Conservation (phyloP, 306 rosid species). For the Sesbania bispinosa region DNA sequence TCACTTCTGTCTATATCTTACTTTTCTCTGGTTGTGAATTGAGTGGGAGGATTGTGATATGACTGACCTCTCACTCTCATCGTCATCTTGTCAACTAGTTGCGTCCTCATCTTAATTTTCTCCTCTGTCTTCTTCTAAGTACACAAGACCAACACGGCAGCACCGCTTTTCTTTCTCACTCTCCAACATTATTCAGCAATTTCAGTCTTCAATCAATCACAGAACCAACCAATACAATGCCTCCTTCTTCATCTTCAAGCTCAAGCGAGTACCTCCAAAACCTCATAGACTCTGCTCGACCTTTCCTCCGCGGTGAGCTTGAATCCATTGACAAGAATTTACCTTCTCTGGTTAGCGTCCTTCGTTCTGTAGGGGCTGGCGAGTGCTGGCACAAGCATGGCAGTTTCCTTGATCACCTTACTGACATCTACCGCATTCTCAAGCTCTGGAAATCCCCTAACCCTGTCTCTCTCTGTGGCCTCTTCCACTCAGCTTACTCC, state of each 20-base stretch:
- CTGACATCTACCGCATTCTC: conserved; percentile 66
- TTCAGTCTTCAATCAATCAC: too few species aligned
- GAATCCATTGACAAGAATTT: conserved; percentile 44
- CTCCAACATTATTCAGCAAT: too few species aligned
- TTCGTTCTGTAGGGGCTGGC: conserved; percentile 75
- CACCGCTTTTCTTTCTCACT: too few species aligned
- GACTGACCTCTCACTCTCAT: too few species aligned
- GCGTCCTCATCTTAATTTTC: too few species aligned
- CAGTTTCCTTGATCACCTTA: conserved; percentile 73
- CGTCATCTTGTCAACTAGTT: too few species aligned
- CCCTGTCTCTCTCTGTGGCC: conserved; percentile 71
- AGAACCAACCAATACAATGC: too few species aligned
- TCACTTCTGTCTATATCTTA: too few species aligned
- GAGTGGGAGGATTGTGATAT: too few species aligned
- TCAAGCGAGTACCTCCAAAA: conserved; percentile 18
- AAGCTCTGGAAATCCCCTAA: conserved; percentile 61
- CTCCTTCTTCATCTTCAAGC: neutral
- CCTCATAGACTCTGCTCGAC: conserved; percentile 58
- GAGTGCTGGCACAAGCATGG: conserved; percentile 99
- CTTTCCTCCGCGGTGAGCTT: conserved; percentile 79
- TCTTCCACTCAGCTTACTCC: conserved; percentile 92
- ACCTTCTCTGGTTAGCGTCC: conserved; percentile 47
- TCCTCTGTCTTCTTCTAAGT: too few species aligned
- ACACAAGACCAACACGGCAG: too few species aligned
- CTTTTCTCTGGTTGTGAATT: too few species aligned